phyloP scores from a whole-genome alignment of 257 asterid genomes.

The Ballota nigra region DNA sequence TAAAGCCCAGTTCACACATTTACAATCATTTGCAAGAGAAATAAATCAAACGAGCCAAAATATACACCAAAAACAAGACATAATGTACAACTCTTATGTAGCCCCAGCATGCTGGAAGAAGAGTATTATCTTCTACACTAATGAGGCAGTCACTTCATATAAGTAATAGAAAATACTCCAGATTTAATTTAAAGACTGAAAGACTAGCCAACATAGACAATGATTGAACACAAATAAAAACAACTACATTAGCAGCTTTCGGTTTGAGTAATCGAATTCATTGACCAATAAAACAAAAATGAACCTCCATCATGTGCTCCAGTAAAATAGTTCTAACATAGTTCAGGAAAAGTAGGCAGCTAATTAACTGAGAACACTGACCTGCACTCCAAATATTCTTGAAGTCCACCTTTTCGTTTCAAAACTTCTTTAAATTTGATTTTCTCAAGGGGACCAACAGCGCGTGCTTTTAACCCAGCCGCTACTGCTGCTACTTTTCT shows the following conservation, averaged over 20 bases:
- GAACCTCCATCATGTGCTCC: slow-evolving; percentile 12
- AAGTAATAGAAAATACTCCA: slow-evolving; percentile 11
- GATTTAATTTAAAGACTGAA: slow-evolving; percentile 10
- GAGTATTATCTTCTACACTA: background rate
- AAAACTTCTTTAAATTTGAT: slow-evolving; percentile 83
- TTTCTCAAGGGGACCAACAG: slow-evolving; percentile 82
- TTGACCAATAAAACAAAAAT: slow-evolving; percentile 16
- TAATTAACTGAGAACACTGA: slow-evolving; percentile 35
- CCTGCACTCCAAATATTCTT: slow-evolving; percentile 96
- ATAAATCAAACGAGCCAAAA: background rate
- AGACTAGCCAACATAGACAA: slow-evolving; percentile 6
- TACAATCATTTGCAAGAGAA: slow-evolving; percentile 11
- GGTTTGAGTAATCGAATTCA: slow-evolving; percentile 10
- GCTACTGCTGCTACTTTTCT: slow-evolving; percentile 83
- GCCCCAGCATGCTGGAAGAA: too few relatives aligned
- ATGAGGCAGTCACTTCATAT: slow-evolving; percentile 4
- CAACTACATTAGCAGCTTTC: slow-evolving; percentile 18
- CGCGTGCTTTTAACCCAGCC: slow-evolving; percentile 87
- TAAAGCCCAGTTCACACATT: slow-evolving; percentile 10
- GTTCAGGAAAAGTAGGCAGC: slow-evolving; percentile 24
- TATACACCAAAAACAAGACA: background rate
- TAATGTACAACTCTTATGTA: slow-evolving; percentile 1
- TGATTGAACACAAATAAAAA: slow-evolving; percentile 1
- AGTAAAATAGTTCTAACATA: slow-evolving; percentile 12
- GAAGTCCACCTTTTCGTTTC: slow-evolving; percentile 94